Percentiles rank a stretch among this genome's conserved stretches.
These are phyloP conservation scores for Hypoxylon sp. DNA, from an alignment of 2,329 filamentous ascomycete species.

Conservation along the genomic window DNA sequence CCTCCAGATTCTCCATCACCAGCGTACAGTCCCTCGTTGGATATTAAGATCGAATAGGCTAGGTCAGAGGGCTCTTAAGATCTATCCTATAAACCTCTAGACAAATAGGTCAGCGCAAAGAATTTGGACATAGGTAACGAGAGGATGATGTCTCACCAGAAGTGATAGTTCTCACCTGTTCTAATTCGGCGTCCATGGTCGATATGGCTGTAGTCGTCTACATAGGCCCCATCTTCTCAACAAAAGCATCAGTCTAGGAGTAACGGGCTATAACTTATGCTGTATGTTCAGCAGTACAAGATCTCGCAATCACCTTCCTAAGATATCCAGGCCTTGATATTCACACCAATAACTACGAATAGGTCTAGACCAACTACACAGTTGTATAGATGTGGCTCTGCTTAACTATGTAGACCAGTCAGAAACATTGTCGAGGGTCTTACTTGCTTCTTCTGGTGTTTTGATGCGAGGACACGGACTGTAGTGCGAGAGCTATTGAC, in stretches of 20 bases:
- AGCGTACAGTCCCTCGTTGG: constrained; percentile 43
- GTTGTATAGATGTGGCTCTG: neutral
- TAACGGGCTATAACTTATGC: neutral
- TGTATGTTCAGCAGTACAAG: too few species aligned
- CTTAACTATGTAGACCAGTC: neutral
- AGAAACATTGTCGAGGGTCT: neutral
- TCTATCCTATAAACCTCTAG: constrained; percentile 40
- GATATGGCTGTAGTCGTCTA: constrained; percentile 10
- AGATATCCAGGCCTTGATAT: too few species aligned
- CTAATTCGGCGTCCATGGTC: constrained; percentile 5
- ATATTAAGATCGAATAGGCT: constrained; percentile 42
- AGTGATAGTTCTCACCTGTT: neutral
- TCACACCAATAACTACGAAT: too few species aligned
- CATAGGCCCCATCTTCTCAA: constrained; percentile 5
- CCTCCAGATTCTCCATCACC: constrained; percentile 33
- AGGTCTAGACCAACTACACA: too few species aligned
- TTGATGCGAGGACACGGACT: constrained; percentile 1
- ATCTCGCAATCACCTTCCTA: too few species aligned
- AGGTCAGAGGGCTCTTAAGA: constrained; percentile 37
- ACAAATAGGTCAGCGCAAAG: neutral
- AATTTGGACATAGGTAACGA: too few species aligned
- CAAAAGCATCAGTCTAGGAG: too few species aligned
- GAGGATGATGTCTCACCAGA: too few species aligned
- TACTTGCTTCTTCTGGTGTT: constrained; percentile 1
- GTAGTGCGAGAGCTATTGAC: too few species aligned